Evolutionary conservation across 331 rosid genomes (phyloP).

Genomic region (Telfairia occidentalis): DNA sequence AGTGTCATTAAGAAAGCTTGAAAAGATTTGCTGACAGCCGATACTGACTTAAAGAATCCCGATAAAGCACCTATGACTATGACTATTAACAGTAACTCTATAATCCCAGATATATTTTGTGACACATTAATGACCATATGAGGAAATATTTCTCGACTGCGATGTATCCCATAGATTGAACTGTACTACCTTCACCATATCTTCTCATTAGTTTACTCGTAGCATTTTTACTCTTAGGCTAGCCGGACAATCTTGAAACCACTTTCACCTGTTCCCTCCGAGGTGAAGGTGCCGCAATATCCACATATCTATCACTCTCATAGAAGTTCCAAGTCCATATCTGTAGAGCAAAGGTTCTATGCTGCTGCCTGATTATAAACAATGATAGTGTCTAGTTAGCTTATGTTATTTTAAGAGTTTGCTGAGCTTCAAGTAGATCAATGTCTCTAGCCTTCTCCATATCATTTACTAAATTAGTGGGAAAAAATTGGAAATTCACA

Average conservation of each 20-base stretch:
- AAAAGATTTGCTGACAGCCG: background rate
- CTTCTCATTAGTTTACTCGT: background rate
- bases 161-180: background rate
- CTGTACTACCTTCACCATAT: background rate
- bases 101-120: background rate
- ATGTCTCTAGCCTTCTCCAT: too few species aligned
- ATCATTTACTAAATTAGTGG: too few species aligned
- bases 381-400: too few species aligned
- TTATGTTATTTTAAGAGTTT: too few species aligned
- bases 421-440: too few species aligned
- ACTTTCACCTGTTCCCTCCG: background rate
- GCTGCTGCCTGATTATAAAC: too few species aligned
- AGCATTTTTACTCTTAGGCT: background rate
- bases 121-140: background rate
- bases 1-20: background rate
- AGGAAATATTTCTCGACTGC: background rate
- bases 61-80: background rate
- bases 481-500: too few species aligned
- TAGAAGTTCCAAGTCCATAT: background rate
- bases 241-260: background rate
- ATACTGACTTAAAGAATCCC: background rate
- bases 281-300: background rate
- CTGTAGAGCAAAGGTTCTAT: background rate
- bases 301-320: background rate
- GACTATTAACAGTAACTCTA: background rate